Evolutionary conservation across 768 basidiomycete genomes (phyloP).

Genomic region (Mycena leptocephala): DNA sequence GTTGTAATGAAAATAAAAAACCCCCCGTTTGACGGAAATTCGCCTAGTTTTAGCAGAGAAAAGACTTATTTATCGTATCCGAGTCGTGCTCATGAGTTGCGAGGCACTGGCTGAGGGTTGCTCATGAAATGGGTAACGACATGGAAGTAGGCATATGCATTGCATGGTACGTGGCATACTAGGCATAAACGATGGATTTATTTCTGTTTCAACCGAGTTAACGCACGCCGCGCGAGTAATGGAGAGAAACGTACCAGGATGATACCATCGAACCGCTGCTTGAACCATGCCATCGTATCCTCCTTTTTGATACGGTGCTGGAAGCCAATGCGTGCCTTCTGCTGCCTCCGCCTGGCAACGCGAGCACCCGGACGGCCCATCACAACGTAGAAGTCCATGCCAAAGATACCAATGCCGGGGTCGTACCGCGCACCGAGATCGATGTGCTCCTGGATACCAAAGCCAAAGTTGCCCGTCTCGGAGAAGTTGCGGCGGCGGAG

Average conservation of each 20-base stretch:
- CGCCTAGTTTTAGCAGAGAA: too few species aligned
- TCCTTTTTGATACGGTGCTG: slow-evolving; percentile 95
- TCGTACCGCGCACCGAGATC: slow-evolving; percentile 99
- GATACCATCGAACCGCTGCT: slow-evolving; percentile 98
- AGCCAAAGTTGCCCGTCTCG: slow-evolving; percentile 99
- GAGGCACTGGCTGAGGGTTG: too few species aligned
- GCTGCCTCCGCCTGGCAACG: slow-evolving; percentile 92
- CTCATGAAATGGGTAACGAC: neutral
- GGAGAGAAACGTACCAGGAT: slow-evolving; percentile 79
- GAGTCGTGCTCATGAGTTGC: too few species aligned
- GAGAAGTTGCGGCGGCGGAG: slow-evolving; percentile 97
- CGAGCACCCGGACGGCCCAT: slow-evolving; percentile 97
- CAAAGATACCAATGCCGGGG: slow-evolving; percentile 98
- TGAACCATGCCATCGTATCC: slow-evolving; percentile 99
- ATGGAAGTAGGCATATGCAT: slow-evolving; percentile 35
- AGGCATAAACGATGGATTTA: slow-evolving; percentile 25
- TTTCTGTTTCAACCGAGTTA: slow-evolving; percentile 30
- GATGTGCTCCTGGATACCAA: slow-evolving; percentile 99
- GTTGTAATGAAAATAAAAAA: too few species aligned
- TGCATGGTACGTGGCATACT: slow-evolving; percentile 35
- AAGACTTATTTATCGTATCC: too few species aligned
- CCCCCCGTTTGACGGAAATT: too few species aligned
- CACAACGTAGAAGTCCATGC: slow-evolving; percentile 99
- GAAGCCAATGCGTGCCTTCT: slow-evolving; percentile 90
- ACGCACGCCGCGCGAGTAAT: neutral